Base-by-base conservation (phyloP, 2,329 filamentous ascomycete genomes). In the Chrysoporthe deuterocubensis region DNA sequence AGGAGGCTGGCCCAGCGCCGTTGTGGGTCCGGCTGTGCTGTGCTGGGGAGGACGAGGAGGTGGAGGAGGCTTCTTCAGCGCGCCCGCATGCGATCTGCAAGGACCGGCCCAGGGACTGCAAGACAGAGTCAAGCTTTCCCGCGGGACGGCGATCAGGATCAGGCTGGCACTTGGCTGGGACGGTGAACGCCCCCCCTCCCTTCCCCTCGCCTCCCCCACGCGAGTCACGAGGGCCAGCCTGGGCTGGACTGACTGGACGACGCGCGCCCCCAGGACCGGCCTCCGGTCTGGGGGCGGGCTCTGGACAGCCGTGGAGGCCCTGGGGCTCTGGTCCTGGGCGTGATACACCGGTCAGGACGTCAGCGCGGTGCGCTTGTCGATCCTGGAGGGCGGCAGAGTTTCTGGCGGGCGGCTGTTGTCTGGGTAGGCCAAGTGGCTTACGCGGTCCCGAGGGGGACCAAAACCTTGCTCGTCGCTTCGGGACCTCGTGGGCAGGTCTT, bases 61-160 rank as follows among this genome's bases (percentile, higher is more conserved):
- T 6, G 16, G 43, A 46, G n/a, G 18, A 48, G 18, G 16, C 26
- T 26, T 26, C 26, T 26, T 26, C 26, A 26, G 26, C 26, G 26
- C 26, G 26, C 26, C 26, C 26, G 26, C 26, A 2, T 43, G 7
- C 13, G 18, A n/a, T 4, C 52, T 32, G 46, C 46, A 26, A 32
- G 50, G 34, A 16, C 34, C 54, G 54, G n/a, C 8, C 16, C 21
- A 6, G 34, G 50, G 21, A 54, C 14, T 57, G 32, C 54, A 14
- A 57, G 32, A 14, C 54, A 16, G 44, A 46, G 44, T n/a, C 13
- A 57, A 16, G 32, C 14, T 57, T 40, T 57, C 7, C 6, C 34
- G 32, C 54, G 40, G 32, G 16, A 40, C 54, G 54, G 8, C 54
- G 54, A 57, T 57, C 34, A 57, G 54, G 32, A 34, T 57, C 54